phyloP scores from a whole-genome alignment of 192 early-diverging fungal species.

The Linnemannia elongata region DNA sequence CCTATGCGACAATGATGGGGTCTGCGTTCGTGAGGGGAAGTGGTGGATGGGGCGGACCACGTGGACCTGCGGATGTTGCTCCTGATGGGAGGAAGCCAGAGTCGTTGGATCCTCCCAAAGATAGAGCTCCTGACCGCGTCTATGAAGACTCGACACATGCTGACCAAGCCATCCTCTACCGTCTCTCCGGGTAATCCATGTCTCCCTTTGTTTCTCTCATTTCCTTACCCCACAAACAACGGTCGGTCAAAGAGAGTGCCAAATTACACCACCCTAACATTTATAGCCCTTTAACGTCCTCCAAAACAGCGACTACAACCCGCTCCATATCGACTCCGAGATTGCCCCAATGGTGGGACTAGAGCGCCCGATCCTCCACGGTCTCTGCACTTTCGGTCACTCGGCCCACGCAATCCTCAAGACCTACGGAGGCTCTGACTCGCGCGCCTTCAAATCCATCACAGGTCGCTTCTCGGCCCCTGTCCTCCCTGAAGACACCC shows the following conservation, averaged over 20 bases:
- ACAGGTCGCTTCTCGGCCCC: constrained; percentile 73
- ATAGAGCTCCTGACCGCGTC: constrained; percentile 66
- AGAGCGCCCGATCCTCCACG: constrained; percentile 78
- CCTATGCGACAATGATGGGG: constrained; percentile 59
- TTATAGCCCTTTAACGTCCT: neutral
- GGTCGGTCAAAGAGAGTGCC: neutral
- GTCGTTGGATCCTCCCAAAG: constrained; percentile 58
- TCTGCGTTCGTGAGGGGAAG: constrained; percentile 74
- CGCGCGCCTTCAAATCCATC: constrained; percentile 69
- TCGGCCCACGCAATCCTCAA: constrained; percentile 69
- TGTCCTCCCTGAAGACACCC: constrained; percentile 79
- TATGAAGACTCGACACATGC: constrained; percentile 46
- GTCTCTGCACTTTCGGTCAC: constrained; percentile 70
- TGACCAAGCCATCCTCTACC: constrained; percentile 76
- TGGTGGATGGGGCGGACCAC: constrained; percentile 78
- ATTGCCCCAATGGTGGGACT: constrained; percentile 76
- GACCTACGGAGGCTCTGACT: constrained; percentile 64
- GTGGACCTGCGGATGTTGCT: constrained; percentile 56
- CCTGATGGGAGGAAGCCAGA: constrained; percentile 41
- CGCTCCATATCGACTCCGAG: constrained; percentile 75
- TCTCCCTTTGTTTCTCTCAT: neutral
- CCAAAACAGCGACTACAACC: constrained; percentile 74
- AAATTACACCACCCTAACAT: neutral
- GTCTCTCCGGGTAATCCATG: constrained; percentile 70
- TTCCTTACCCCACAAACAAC: neutral